Conservation (phyloP, 768 basidiomycete species). For the Amanita jacksonii region DNA sequence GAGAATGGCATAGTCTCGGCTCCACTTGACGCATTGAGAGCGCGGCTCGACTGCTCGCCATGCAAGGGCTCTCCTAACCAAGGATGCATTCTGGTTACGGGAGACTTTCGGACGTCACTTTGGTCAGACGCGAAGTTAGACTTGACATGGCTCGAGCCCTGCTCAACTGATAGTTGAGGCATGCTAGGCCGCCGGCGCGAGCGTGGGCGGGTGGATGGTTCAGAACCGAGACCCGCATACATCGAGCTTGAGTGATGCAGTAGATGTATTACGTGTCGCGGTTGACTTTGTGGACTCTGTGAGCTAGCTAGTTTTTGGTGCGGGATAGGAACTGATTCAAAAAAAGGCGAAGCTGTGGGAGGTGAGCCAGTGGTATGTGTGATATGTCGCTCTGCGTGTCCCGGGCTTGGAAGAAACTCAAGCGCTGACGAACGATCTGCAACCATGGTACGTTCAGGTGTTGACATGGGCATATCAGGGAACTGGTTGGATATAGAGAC, state of each 20-base stretch:
- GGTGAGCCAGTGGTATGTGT: too few relatives aligned
- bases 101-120: neutral
- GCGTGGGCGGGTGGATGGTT: conserved; percentile 1
- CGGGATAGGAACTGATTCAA: too few relatives aligned
- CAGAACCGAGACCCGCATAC: conserved; percentile 10
- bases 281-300: neutral
- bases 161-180: conserved; percentile 13
- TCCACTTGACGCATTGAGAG: too few relatives aligned
- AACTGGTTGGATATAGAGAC: too few relatives aligned
- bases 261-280: neutral
- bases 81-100: neutral
- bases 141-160: neutral
- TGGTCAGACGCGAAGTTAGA: neutral
- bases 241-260: conserved; percentile 9
- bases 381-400: too few relatives aligned
- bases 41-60: too few relatives aligned
- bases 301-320: too few relatives aligned
- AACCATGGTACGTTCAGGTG: neutral
- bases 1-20: too few relatives aligned
- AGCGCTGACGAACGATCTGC: too few relatives aligned
- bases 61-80: too few relatives aligned
- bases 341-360: too few relatives aligned
- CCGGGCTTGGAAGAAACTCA: too few relatives aligned
- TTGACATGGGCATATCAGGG: neutral
- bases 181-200: conserved; percentile 15